Evolutionary conservation across 805 yeast genomes (phyloP), one percentile per base, ranked within the genome.

Genomic region (Wickerhamiella siamensis): DNA sequence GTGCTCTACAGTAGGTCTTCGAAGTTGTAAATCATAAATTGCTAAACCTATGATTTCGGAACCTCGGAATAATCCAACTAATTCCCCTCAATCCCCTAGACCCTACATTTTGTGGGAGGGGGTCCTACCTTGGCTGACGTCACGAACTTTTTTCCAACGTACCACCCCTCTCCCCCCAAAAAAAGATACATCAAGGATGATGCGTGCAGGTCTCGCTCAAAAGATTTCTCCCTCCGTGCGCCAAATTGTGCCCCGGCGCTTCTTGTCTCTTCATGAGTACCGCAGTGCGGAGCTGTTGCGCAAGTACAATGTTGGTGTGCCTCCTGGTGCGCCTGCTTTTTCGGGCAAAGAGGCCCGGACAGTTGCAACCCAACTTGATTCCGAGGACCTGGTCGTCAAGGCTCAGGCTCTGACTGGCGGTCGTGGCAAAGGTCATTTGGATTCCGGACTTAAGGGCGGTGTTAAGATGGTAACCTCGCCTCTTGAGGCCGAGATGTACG

Each of bases 381-480:
- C 82, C 51, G 77, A 78, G 57, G 93, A 82, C 56, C 70, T 91
- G 65, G 99, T 91, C 49, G 73, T 91, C 64, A 91, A 91, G 71
- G 98, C 98, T 47, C 99, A 91, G 70, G 96, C 95, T 38, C 74
- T 91, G 58, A 87, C 99, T 45, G 99, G 99, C 68, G 99, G 99
- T 60, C 79, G 99, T 68, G 99, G 99, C 67, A 91, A 91, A 66
- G 99, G 99, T 50, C 87, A 83, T 65, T 87, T 91, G 52, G 95
- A 87, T 67, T 78, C 77, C 56, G 98, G 98, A 41, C 76, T 83
- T 61, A 77, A 88, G 69, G 94, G 96, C 40, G 99, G 98, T 71
- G 95, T 91, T 57, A 81, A 84, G 68, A 72, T 91, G 65, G 83
- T 83, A 54, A 70, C 78, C 44, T 70, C 87, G 44, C 77, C 95